Conservation (phyloP, 106 monocot genomes). For the Phalaenopsis equestris region DNA sequence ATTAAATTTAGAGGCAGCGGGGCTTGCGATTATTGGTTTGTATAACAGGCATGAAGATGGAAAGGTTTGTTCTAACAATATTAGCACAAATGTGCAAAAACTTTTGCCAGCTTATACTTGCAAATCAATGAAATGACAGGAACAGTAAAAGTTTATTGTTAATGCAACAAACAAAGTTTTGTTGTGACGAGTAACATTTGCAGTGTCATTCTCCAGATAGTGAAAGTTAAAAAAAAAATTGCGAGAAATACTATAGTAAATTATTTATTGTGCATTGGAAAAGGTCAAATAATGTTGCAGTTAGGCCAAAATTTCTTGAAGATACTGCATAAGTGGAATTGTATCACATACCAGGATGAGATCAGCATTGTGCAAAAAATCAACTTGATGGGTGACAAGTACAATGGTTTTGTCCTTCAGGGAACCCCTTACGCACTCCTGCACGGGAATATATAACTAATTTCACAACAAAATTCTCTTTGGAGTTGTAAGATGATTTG, state of each 20-base stretch:
- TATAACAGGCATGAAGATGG: background rate
- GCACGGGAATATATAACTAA: background rate
- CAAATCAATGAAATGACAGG: background rate
- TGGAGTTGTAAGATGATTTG: background rate
- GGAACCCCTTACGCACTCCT: slow-evolving; percentile 81
- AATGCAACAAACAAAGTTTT: background rate
- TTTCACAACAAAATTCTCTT: background rate
- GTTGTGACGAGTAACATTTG: background rate
- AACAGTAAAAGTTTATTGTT: background rate
- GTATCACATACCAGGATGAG: slow-evolving; percentile 46
- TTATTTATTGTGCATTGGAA: background rate
- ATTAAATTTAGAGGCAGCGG: background rate
- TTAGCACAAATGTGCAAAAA: background rate
- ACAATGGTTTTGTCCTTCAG: slow-evolving; percentile 76
- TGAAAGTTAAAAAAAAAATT: background rate
- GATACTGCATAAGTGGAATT: background rate
- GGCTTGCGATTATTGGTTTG: background rate
- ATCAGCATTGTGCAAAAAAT: slow-evolving; percentile 91
- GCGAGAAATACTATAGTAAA: background rate
- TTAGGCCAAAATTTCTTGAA: background rate
- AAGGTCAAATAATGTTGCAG: background rate
- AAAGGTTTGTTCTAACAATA: background rate
- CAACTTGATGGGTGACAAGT: slow-evolving; percentile 95
- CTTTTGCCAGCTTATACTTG: background rate
- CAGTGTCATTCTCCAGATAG: background rate